Percentiles rank a stretch among this genome's conserved stretches.
These are phyloP conservation scores for Fusarium sp. DNA, from an alignment of 2,329 filamentous ascomycete genomes.

Conservation along the genomic window DNA sequence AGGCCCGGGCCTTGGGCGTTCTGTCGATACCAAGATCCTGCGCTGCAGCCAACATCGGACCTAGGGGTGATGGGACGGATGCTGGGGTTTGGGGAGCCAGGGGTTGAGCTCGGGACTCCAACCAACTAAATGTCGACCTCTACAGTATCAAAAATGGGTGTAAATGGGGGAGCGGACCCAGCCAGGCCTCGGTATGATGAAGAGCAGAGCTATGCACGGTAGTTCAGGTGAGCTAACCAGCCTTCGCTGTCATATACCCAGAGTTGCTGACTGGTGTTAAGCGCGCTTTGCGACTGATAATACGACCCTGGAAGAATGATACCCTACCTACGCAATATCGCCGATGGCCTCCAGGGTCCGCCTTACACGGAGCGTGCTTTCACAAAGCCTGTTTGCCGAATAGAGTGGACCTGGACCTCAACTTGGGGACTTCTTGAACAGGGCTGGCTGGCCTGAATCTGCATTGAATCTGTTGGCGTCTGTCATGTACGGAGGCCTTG, in stretches of 20 bases:
- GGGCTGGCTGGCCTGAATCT: not conserved
- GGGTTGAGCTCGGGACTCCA: not conserved
- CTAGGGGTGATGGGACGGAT: not conserved
- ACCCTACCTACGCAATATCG: not conserved
- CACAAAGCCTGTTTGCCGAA: not conserved
- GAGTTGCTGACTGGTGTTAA: not conserved
- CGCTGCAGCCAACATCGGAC: conserved; percentile 2
- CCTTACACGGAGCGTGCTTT: not conserved
- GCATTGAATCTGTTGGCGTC: not conserved
- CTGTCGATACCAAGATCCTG: not conserved
- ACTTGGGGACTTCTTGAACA: not conserved
- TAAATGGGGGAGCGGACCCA: not conserved
- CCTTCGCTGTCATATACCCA: not conserved
- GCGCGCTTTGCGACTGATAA: conserved; percentile 22
- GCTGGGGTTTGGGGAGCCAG: not conserved
- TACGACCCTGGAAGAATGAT: not conserved
- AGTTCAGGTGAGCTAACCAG: conserved; percentile 2
- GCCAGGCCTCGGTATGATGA: not conserved
- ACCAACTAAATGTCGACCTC: not conserved
- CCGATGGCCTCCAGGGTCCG: not conserved
- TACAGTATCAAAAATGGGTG: not conserved
- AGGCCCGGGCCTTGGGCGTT: not conserved
- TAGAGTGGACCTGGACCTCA: not conserved
- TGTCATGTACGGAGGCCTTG: conserved; percentile 6
- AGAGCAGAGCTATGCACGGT: conserved; percentile 5